A percentile compares a stretch with the other conserved stretches of the same genome.
Conservation (phyloP, 805 yeast genomes). For the Kockiozyma suomiensis region DNA sequence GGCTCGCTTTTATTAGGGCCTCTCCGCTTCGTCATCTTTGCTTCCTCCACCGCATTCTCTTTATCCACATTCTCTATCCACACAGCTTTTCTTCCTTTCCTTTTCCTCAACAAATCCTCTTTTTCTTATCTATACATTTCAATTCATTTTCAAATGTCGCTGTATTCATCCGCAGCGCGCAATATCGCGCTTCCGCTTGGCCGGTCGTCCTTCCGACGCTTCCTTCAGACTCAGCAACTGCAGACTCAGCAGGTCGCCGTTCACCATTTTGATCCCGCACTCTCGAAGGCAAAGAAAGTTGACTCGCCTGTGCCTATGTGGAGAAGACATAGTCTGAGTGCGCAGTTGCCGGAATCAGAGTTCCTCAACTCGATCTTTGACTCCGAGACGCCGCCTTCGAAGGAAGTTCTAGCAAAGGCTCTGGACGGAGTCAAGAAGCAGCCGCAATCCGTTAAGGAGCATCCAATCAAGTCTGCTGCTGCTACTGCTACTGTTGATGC, state of each 20-base stretch:
- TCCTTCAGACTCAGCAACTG: slow-evolving; percentile 20
- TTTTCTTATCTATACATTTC: not conserved
- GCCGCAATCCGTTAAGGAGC: not conserved
- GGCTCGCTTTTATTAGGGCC: slow-evolving; percentile 9
- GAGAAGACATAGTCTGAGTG: slow-evolving; percentile 26
- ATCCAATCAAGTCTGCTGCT: slow-evolving; percentile 12
- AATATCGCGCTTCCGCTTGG: slow-evolving; percentile 15
- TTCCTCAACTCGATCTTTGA: slow-evolving; percentile 28
- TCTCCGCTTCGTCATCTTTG: slow-evolving; percentile 3
- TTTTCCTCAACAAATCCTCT: not conserved
- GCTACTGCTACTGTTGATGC: not conserved
- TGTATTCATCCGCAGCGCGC: not conserved
- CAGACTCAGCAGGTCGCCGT: slow-evolving; percentile 16
- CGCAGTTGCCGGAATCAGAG: slow-evolving; percentile 24
- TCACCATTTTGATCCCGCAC: slow-evolving; percentile 9
- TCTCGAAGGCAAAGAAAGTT: slow-evolving; percentile 4
- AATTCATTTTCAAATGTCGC: not conserved
- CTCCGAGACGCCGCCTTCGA: slow-evolving; percentile 31
- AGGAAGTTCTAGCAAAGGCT: slow-evolving; percentile 24
- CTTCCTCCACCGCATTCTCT: not conserved
- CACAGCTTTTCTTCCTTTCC: not conserved
- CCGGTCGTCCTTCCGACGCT: slow-evolving; percentile 13
- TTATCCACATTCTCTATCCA: not conserved
- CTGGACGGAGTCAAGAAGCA: slow-evolving; percentile 21
- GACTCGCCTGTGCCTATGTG: slow-evolving; percentile 15